Conservation (phyloP, 192 early-diverging fungal species). For the Entophlyctis helioformis region DNA sequence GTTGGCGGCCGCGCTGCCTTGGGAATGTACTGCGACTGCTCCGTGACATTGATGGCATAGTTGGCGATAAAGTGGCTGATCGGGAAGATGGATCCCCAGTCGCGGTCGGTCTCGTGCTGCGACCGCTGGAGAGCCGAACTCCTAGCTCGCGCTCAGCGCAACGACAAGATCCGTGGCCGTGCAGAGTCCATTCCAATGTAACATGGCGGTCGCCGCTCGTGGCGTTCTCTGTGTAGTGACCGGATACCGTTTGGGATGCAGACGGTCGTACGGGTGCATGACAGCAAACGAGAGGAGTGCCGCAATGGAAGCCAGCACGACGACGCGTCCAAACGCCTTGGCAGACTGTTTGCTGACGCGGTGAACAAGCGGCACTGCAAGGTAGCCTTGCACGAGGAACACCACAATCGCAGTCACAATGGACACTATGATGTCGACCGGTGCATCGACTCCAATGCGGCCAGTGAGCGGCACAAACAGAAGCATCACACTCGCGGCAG, state of each 20-base stretch:
- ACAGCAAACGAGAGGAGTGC: constrained; percentile 15
- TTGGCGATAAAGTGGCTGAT: constrained; percentile 40
- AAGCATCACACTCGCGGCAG: no score
- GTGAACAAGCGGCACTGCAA: constrained; percentile 40
- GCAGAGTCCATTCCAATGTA: constrained; percentile 41
- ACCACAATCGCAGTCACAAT: constrained; percentile 39
- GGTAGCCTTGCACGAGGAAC: constrained; percentile 18
- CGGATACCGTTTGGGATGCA: constrained; percentile 56
- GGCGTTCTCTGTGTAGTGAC: constrained; percentile 50
- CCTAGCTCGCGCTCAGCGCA: constrained; percentile 25
- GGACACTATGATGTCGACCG: constrained; percentile 50
- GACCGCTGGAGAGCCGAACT: constrained; percentile 12
- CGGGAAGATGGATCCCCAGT: constrained; percentile 53
- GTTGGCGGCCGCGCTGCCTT: constrained; percentile 10
- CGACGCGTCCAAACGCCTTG: constrained; percentile 10
- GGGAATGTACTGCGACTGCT: constrained; percentile 29
- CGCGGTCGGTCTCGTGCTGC: constrained; percentile 18
- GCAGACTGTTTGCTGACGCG: constrained; percentile 22
- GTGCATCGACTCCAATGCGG: constrained; percentile 51
- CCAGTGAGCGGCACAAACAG: constrained; percentile 60
- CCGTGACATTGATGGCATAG: constrained; percentile 9
- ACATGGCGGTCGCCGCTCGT: constrained; percentile 42
- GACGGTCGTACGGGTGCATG: constrained; percentile 35
- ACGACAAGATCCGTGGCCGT: constrained; percentile 23
- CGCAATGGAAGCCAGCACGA: constrained; percentile 5